phyloP scores from a whole-genome alignment of 2,329 filamentous ascomycete genomes.

The Emergomyces orientalis region DNA sequence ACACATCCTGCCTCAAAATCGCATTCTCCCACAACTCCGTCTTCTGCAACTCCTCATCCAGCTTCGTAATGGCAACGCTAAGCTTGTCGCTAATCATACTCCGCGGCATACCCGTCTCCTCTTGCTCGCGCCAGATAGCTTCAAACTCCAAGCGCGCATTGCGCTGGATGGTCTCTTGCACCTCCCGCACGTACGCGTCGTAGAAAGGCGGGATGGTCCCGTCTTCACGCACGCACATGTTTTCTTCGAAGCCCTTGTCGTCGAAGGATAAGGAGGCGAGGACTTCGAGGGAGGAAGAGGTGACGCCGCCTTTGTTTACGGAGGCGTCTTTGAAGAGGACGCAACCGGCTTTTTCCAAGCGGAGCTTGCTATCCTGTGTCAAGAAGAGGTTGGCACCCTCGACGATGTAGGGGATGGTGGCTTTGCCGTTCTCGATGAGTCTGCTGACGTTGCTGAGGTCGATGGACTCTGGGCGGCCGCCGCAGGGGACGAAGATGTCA shows the following conservation, averaged over 20 bases:
- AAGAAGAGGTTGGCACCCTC: conserved; percentile 98
- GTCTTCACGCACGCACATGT: conserved; percentile 81
- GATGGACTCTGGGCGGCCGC: conserved; percentile 92
- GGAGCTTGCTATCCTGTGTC: conserved; percentile 93
- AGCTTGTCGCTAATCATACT: conserved; percentile 88
- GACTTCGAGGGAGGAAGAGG: conserved; percentile 91
- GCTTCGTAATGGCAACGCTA: conserved; percentile 83
- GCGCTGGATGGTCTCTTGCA: conserved; percentile 81
- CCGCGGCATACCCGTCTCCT: conserved; percentile 66
- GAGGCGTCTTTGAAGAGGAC: conserved; percentile 96
- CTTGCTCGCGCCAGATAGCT: conserved; percentile 92
- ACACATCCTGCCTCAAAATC: conserved; percentile 64
- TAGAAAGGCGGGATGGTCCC: conserved; percentile 84
- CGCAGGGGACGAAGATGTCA: conserved; percentile 90
- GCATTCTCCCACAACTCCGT: conserved; percentile 85
- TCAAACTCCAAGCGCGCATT: conserved; percentile 94
- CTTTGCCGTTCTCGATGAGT: conserved; percentile 84
- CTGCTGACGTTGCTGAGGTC: conserved; percentile 79
- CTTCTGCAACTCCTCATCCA: conserved; percentile 92
- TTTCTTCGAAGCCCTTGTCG: conserved; percentile 72
- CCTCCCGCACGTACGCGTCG: conserved; percentile 80
- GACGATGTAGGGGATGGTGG: conserved; percentile 83
- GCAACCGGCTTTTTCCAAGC: conserved; percentile 88
- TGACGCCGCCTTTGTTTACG: conserved; percentile 97
- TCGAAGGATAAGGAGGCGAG: conserved; percentile 91